A percentile compares a stretch with the other conserved stretches of the same genome.
These are phyloP conservation scores for Aspergillus unguis DNA, from an alignment of 2,329 filamentous ascomycete species.

Conservation along the genomic window DNA sequence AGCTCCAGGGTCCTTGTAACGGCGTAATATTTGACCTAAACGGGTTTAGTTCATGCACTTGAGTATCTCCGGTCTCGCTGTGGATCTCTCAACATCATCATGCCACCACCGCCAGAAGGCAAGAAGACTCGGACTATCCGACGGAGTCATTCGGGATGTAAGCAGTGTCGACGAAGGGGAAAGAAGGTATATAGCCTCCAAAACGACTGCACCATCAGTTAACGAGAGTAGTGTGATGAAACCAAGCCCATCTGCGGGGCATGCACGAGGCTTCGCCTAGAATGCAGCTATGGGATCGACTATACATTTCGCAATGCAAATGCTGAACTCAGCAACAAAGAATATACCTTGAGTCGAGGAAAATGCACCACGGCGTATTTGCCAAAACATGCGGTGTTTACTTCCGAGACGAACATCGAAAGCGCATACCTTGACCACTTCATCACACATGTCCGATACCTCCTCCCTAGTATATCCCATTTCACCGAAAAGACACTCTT, in stretches of 20 bases:
- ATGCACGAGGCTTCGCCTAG: slow-evolving; percentile 12
- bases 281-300: slow-evolving; percentile 15
- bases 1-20: background rate
- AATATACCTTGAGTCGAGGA: background rate
- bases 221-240: slow-evolving; percentile 15
- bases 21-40: background rate
- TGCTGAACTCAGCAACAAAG: background rate
- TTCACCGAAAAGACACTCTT: background rate
- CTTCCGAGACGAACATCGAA: background rate
- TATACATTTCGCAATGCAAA: slow-evolving; percentile 10
- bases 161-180: slow-evolving; percentile 14
- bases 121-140: background rate
- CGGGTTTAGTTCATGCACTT: background rate
- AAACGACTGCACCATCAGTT: background rate
- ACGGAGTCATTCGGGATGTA: slow-evolving; percentile 13
- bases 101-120: background rate
- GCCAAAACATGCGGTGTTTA: no score
- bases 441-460: background rate
- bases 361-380: background rate
- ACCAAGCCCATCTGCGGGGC: slow-evolving; percentile 13
- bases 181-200: slow-evolving; percentile 10
- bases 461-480: background rate
- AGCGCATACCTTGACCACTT: background rate
- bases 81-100: background rate
- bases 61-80: background rate